Conservation (phyloP, 176 grass and related monocot genomes). For the Puya raimondii region DNA sequence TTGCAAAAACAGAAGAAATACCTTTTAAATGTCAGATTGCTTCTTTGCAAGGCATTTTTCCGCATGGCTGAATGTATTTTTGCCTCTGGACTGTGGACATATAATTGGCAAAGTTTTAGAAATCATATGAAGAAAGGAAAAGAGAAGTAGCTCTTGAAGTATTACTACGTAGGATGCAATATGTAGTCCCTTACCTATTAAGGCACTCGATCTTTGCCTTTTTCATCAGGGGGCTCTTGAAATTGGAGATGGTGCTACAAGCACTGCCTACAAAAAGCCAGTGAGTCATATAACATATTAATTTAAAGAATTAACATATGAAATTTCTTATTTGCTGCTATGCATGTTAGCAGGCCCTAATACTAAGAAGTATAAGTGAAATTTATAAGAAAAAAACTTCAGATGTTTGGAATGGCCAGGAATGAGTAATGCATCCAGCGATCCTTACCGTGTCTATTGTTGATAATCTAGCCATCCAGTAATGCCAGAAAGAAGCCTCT, state of each 20-base stretch:
- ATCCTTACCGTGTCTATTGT: too few relatives aligned
- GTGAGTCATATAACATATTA: not conserved
- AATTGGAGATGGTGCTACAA: slow-evolving; percentile 21
- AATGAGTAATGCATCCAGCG: too few relatives aligned
- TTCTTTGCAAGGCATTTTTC: slow-evolving; percentile 17
- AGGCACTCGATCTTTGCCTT: slow-evolving; percentile 39
- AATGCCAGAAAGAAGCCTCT: too few relatives aligned
- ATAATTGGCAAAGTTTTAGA: not conserved
- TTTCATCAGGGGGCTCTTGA: slow-evolving; percentile 40
- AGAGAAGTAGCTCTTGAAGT: not conserved
- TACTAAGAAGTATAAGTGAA: too few relatives aligned
- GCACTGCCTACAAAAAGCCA: slow-evolving; percentile 18
- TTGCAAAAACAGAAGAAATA: not conserved
- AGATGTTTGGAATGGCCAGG: too few relatives aligned
- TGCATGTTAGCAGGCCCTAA: too few relatives aligned
- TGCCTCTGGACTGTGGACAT: slow-evolving; percentile 22
- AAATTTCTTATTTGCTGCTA: not conserved
- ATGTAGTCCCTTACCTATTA: slow-evolving; percentile 20
- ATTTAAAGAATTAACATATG: not conserved
- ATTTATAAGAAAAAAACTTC: too few relatives aligned
- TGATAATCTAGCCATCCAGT: too few relatives aligned
- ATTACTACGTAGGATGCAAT: not conserved
- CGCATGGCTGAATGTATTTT: slow-evolving; percentile 26
- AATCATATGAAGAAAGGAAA: not conserved
- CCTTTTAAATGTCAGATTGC: slow-evolving; percentile 13